Evolutionary conservation across 805 yeast species (phyloP).

Genomic region (Pichia exigua): DNA sequence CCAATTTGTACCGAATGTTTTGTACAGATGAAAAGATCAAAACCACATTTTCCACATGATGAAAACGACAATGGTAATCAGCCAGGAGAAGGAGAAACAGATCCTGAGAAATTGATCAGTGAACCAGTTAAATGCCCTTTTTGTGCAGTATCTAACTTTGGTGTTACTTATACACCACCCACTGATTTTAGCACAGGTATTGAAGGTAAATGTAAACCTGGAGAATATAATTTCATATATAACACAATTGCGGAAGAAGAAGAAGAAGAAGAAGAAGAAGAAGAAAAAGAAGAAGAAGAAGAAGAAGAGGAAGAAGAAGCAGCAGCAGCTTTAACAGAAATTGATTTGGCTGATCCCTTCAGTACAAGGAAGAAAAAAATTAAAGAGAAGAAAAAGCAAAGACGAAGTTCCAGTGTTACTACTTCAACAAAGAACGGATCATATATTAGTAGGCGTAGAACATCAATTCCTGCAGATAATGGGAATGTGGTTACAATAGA

Average conservation of each 20-base stretch:
- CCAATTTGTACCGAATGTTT: conserved; percentile 95
- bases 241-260: conserved; percentile 20
- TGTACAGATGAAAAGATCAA: conserved; percentile 86
- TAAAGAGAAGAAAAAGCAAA: not conserved
- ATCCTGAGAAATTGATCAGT: conserved; percentile 62
- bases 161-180: conserved; percentile 73
- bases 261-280: conserved; percentile 7
- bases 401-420: not conserved
- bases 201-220: conserved; percentile 43
- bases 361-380: not conserved
- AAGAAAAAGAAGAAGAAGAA: too few species aligned
- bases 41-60: conserved; percentile 91
- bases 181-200: conserved; percentile 45
- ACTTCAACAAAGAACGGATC: not conserved
- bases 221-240: conserved; percentile 25
- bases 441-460: conserved; percentile 31
- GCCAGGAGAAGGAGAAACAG: conserved; percentile 21
- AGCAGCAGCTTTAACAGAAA: conserved; percentile 3
- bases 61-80: conserved; percentile 27
- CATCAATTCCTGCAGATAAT: conserved; percentile 58
- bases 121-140: conserved; percentile 92
- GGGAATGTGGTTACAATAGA: conserved; percentile 74
- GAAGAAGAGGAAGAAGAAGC: too few species aligned
- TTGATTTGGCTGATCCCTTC: conserved; percentile 8
- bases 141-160: conserved; percentile 82